Evolutionary conservation across 2,329 filamentous ascomycete genomes (phyloP).

Genomic region (Exophiala alcalophila): DNA sequence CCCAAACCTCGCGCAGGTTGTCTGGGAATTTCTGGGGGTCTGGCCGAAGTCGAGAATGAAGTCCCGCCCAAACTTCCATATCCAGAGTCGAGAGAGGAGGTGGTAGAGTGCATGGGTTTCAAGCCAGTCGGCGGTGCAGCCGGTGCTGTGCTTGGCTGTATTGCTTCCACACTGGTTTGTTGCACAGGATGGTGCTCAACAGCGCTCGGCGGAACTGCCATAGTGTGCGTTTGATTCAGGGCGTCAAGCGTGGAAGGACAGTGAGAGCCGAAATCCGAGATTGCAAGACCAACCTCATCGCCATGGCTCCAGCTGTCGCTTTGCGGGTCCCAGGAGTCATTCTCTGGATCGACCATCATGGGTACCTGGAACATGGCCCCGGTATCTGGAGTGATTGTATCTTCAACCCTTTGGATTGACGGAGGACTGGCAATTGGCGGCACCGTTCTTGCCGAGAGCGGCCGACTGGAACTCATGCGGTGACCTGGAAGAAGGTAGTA

Average conservation of each 20-base stretch:
- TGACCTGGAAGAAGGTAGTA: slow-evolving; percentile 15
- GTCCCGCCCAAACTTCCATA: slow-evolving; percentile 21
- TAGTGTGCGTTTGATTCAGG: slow-evolving; percentile 1
- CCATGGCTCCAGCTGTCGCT: slow-evolving; percentile 25
- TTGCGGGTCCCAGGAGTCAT: slow-evolving; percentile 22
- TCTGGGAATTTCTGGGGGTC: no score
- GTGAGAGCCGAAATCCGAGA: slow-evolving; percentile 19
- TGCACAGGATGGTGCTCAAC: slow-evolving; percentile 11
- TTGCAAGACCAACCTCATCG: slow-evolving; percentile 21
- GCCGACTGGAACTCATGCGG: slow-evolving; percentile 22
- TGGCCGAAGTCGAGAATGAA: slow-evolving; percentile 11
- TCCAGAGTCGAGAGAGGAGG: slow-evolving; percentile 25
- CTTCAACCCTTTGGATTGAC: background rate
- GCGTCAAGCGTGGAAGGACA: slow-evolving; percentile 6
- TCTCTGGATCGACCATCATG: slow-evolving; percentile 10
- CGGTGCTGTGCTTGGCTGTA: background rate
- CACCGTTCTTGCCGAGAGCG: slow-evolving; percentile 13
- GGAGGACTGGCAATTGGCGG: slow-evolving; percentile 2
- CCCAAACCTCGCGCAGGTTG: no score
- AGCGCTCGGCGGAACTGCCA: background rate
- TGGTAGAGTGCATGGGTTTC: slow-evolving; percentile 21
- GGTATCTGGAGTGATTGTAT: slow-evolving; percentile 1
- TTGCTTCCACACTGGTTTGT: slow-evolving; percentile 11
- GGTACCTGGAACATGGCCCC: slow-evolving; percentile 11
- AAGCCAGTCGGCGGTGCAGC: slow-evolving; percentile 5